Evolutionary conservation across 352 stramenopile genomes (phyloP), one percentile per base, ranked within the genome.

Genomic region (Pythium brassicae): DNA sequence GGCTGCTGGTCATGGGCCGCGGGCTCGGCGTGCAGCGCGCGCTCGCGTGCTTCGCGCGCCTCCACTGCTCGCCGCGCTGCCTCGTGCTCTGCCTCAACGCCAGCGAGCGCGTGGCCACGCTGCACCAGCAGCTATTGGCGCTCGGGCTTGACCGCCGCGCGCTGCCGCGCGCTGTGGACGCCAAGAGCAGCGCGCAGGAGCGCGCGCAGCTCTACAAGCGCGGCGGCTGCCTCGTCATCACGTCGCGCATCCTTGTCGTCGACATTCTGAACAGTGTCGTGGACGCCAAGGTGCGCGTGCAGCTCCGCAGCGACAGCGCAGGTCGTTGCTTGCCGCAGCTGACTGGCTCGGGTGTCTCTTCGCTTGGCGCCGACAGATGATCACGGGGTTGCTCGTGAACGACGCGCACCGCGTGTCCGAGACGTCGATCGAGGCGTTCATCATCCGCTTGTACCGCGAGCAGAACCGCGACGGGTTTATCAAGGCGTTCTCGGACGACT

Each of bases 381-480:
- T 98, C 55, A 96, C 92, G 39, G 95, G 95, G 0, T 71, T 99
- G 53, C 62, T 99, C 29, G 87, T 99, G 17, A 83, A 96, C 39
- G 78, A 98, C 59, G 95, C 93, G 1, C 95, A 99, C 55, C 77
- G 89, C 32, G 90, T 98, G 17, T 83, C 87, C 9, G 92, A 98
- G 61, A 95, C 90, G 8, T 98, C 92, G 10, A 97, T 96, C 14
- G 95, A 99, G 59, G 96, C 95, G 7, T 99, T 99, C 70, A 98
- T 99, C 63, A 66, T 99, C 25, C 74, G 95, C 20, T 82, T 99
- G 32, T 98, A 96, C 71, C 85, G 89, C 37, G 82, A 94, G 59
- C 66, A 71, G 22, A 97, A 95, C 68, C 74, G 73, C 19, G 68
- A 79, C 15, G 96, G 96, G 25, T 99, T 99, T 62, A 85, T 99